phyloP scores from a whole-genome alignment of 495 filamentous ascomycete species.

The Thozetella sp. region DNA sequence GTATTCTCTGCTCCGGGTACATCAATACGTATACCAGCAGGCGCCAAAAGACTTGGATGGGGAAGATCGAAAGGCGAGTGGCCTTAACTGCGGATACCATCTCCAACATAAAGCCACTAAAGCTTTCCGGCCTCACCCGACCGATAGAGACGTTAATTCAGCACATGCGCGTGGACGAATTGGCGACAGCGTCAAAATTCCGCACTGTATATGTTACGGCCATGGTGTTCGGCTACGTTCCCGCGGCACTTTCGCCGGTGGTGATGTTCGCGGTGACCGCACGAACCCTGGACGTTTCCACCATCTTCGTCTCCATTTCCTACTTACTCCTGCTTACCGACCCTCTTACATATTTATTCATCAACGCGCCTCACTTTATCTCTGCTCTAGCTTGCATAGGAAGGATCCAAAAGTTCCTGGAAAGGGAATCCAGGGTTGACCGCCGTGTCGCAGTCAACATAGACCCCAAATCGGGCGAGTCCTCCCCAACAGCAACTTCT shows the following conservation, averaged over 20 bases:
- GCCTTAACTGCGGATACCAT: conserved; percentile 39
- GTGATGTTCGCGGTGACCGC: conserved; percentile 43
- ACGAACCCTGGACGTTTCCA: conserved; percentile 45
- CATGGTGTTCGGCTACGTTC: conserved; percentile 44
- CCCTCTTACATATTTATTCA: conserved; percentile 59
- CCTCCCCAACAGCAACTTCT: neutral
- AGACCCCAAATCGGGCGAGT: neutral
- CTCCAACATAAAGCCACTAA: conserved; percentile 46
- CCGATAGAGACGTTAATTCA: conserved; percentile 35
- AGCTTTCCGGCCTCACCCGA: conserved; percentile 41
- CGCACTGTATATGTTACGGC: conserved; percentile 17
- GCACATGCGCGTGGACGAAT: conserved; percentile 39
- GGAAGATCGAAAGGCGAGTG: conserved; percentile 40
- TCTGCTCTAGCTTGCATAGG: conserved; percentile 58
- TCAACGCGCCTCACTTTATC: conserved; percentile 52
- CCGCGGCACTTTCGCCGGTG: conserved; percentile 43
- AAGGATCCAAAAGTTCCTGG: conserved; percentile 59
- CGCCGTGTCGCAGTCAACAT: conserved; percentile 5
- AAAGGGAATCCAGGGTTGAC: conserved; percentile 26
- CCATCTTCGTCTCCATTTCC: conserved; percentile 62
- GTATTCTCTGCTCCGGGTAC: conserved; percentile 19
- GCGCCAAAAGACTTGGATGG: conserved; percentile 47
- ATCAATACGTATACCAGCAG: conserved; percentile 20
- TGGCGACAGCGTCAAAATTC: conserved; percentile 31
- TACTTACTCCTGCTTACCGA: conserved; percentile 61